Evolutionary conservation across 2,329 filamentous ascomycete genomes (phyloP).

Genomic region (Xylaria sp.): DNA sequence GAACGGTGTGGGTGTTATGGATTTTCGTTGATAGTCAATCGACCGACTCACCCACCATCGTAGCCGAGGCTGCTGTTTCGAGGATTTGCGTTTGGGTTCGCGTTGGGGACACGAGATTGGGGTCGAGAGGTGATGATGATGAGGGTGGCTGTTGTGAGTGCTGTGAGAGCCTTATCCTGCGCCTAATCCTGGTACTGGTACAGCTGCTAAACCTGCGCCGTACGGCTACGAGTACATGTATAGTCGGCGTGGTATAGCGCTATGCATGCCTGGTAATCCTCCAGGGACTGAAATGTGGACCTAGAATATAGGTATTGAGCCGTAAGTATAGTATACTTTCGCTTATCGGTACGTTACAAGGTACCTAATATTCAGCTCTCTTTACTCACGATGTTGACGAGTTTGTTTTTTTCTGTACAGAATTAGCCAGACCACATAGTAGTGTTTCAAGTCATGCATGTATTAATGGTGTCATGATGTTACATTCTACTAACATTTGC

Average conservation of each 20-base stretch:
- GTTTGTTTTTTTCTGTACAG: no score
- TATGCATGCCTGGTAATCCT: neutral
- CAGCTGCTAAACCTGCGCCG: neutral
- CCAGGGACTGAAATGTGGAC: neutral
- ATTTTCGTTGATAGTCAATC: slow-evolving; percentile 4
- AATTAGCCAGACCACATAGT: no score
- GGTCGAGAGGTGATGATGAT: slow-evolving; percentile 20
- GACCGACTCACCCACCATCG: neutral
- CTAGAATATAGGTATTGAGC: neutral
- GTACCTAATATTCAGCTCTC: no score
- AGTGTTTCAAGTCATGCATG: no score
- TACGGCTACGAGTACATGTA: neutral
- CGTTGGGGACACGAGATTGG: slow-evolving; percentile 18
- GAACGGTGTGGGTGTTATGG: neutral
- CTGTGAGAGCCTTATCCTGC: slow-evolving; percentile 13
- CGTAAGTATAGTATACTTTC: neutral
- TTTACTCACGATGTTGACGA: no score
- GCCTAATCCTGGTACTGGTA: neutral
- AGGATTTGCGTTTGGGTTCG: slow-evolving; percentile 11
- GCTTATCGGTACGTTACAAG: no score
- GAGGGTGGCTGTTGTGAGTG: slow-evolving; percentile 8
- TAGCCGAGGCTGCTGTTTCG: slow-evolving; percentile 13
- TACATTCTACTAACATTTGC: no score
- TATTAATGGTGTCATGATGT: no score
- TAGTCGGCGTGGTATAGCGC: neutral